Evolutionary conservation across 495 filamentous ascomycete genomes (phyloP).

Genomic region (Neurospora tetrasperma): DNA sequence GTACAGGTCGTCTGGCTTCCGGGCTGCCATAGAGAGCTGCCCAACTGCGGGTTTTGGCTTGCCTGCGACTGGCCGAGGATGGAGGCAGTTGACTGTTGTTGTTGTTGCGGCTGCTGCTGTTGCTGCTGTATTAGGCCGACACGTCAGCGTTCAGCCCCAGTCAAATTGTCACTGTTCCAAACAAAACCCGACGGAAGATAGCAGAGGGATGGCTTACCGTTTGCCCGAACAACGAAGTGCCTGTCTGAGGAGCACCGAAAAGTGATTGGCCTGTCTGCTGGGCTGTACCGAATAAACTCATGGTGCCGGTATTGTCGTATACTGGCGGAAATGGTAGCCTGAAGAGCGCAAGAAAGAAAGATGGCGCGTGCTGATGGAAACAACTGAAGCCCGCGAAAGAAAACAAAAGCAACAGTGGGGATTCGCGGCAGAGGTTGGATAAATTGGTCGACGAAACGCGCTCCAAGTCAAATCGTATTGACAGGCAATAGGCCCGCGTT

Average conservation of each 20-base stretch:
- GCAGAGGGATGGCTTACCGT: not conserved
- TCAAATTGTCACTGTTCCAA: not conserved
- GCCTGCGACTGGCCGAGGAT: slow-evolving; percentile 25
- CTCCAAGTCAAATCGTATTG: not conserved
- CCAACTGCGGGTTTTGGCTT: slow-evolving; percentile 23
- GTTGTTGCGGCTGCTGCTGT: slow-evolving; percentile 27
- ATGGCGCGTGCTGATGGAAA: not conserved
- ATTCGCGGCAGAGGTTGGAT: not conserved
- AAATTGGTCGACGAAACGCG: not conserved
- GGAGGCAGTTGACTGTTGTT: slow-evolving; percentile 16
- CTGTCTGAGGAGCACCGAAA: not conserved
- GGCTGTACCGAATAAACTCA: not conserved
- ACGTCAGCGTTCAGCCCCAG: not conserved
- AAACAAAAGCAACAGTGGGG: not conserved
- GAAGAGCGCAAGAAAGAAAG: not conserved
- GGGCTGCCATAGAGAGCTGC: slow-evolving; percentile 39
- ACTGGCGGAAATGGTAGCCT: not conserved
- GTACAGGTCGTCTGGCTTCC: slow-evolving; percentile 33
- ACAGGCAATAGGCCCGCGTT: not conserved
- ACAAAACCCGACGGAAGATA: not conserved
- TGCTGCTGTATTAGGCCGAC: slow-evolving; percentile 15
- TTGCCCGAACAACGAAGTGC: not conserved
- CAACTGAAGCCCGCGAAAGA: not conserved
- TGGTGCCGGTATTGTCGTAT: not conserved
- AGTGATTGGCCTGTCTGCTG: not conserved